Evolutionary conservation across 257 asterid genomes (phyloP).

Genomic region (Nicotiana sylvestris): DNA sequence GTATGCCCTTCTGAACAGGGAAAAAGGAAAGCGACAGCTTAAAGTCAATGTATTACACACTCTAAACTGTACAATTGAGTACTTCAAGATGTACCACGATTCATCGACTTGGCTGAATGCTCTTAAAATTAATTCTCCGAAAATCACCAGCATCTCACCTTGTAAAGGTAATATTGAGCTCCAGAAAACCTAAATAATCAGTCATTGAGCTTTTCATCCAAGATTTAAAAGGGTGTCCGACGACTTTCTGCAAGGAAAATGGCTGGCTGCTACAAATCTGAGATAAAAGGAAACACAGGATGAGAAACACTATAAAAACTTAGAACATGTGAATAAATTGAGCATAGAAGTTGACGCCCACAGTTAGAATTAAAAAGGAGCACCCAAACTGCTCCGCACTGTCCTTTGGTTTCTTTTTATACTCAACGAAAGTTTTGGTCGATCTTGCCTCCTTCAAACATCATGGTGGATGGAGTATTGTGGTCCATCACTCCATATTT

Average conservation of each 20-base stretch:
- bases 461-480: not conserved
- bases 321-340: not conserved
- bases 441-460: not conserved
- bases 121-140: not conserved
- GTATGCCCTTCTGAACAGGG: not conserved
- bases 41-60: not conserved
- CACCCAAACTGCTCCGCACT: not conserved
- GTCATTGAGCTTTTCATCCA: not conserved
- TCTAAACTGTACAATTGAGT: not conserved
- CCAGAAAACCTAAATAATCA: not conserved
- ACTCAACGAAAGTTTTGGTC: not conserved
- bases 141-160: not conserved
- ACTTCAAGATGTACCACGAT: not conserved
- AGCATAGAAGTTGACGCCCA: not conserved
- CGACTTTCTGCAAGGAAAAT: not conserved
- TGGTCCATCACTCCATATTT: not conserved
- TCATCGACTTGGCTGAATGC: not conserved
- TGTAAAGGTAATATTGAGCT: not conserved
- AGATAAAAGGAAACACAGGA: not conserved
- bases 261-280: not conserved
- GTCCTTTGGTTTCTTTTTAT: not conserved
- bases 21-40: not conserved
- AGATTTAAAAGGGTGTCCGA: not conserved
- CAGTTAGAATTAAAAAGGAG: not conserved
- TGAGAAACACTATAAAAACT: not conserved